Conservation (phyloP, 31 red algal species). For the Asparagopsis taxiformis region DNA sequence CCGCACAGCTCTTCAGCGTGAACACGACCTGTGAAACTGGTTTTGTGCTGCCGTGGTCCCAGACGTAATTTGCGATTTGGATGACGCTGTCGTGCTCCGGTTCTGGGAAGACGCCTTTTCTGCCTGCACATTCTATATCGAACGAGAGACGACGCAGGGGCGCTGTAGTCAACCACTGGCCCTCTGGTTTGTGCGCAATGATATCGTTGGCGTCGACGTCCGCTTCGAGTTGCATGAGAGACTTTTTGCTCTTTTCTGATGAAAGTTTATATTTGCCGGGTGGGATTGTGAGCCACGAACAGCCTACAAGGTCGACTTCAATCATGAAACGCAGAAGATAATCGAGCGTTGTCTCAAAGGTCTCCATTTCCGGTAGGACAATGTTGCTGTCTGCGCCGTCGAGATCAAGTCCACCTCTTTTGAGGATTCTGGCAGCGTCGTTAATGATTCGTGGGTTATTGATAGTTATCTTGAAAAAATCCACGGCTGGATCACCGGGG, state of each 20-base stretch:
- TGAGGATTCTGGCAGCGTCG: conserved; percentile 42
- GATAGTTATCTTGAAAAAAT: conserved; percentile 87
- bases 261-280: conserved; percentile 66
- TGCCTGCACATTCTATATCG: conserved; percentile 97
- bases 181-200: conserved; percentile 86
- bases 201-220: conserved; percentile 62
- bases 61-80: conserved; percentile 98
- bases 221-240: conserved; percentile 73
- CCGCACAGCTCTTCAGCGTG: conserved; percentile 89
- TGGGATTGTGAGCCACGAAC: conserved; percentile 93
- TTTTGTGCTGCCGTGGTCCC: conserved; percentile 65
- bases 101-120: conserved; percentile 99
- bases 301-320: conserved; percentile 87
- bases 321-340: conserved; percentile 96
- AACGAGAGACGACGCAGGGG: conserved; percentile 93
- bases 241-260: neutral
- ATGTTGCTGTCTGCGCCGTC: conserved; percentile 2
- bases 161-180: conserved; percentile 84
- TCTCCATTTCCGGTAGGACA: conserved; percentile 39
- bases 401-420: conserved; percentile 29
- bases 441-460: conserved; percentile 55
- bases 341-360: conserved; percentile 94
- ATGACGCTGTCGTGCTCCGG: conserved; percentile 96
- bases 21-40: conserved; percentile 81
- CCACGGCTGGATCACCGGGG: conserved; percentile 75